Base-by-base conservation (phyloP, 805 yeast species). In the Candida hungchunana region DNA sequence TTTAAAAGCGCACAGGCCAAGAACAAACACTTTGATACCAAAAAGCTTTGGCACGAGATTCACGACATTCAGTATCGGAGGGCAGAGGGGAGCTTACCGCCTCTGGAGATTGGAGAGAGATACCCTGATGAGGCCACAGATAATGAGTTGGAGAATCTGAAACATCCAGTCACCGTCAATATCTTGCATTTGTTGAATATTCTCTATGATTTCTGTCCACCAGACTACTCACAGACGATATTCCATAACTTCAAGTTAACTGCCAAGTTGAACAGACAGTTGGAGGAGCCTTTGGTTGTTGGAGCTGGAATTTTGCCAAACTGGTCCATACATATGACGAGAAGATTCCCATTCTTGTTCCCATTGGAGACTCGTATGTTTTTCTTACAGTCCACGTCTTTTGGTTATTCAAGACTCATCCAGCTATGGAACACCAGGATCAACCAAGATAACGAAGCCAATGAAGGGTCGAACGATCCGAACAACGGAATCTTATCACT, bases 281-380 rank as follows among this genome's bases (percentile, higher is more conserved):
- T 90, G 28, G 96, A 89, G 48, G 97, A 90, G 44, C 93, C 95
- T 0, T 63, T 89, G 36, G 70, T 88, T 13, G 90, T 90, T 18
- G 90, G 94, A 0, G 78, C 95, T 55, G 93, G 90, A 0, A 73
- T 84, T 2, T 56, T 90, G 26, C 97, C 97, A 0, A 74, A 73
- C 7, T 90, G 97, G 97, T 72, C 82, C 15, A 72, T 83, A 23
- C 71, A 74, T 40, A 62, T 87, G n/a, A 78, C 95, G 0, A 69
- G 80, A 36, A 69, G 75, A 14, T 87, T 71, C 49, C 86, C 95
- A 10, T 90, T 90, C 48, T 53, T 90, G 29, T 86, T 86, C 52
- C 96, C 97, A 0, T 62, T 90, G 29, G 93, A 81, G 33, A 76
- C 93, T 0, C 70, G 97, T 40, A 67, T 83, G 28, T 73, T 78